These are phyloP conservation scores for Angomonas deanei DNA, from an alignment of 208 protist genomes.

Conservation along the genomic window DNA sequence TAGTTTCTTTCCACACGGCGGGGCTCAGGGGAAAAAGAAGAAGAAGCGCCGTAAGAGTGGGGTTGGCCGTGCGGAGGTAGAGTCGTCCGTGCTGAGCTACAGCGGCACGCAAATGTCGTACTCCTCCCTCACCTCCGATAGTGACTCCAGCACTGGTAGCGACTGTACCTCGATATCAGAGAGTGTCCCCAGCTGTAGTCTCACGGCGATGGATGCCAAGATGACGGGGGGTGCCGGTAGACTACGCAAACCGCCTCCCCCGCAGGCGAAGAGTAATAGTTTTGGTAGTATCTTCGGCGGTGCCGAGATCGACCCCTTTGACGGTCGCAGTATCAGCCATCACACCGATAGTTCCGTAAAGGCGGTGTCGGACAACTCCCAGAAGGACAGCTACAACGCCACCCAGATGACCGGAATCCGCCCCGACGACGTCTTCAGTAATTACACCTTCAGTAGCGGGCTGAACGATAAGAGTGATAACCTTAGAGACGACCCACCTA, in stretches of 20 bases:
- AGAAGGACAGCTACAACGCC: background rate
- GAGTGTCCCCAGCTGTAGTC: conserved; percentile 71
- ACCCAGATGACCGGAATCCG: background rate
- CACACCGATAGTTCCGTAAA: background rate
- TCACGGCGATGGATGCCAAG: conserved; percentile 17
- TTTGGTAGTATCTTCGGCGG: conserved; percentile 42
- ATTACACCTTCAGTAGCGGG: background rate
- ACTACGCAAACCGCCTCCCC: background rate
- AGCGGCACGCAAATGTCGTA: conserved; percentile 36
- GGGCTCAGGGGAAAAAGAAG: conserved; percentile 11
- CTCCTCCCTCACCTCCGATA: conserved; percentile 12
- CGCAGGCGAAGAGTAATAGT: conserved; percentile 19
- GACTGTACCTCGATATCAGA: conserved; percentile 47
- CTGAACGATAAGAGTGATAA: background rate
- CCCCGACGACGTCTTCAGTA: background rate
- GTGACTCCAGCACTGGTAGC: conserved; percentile 6
- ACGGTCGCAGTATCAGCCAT: background rate
- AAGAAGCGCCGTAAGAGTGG: conserved; percentile 20
- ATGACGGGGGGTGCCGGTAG: background rate
- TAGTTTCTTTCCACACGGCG: conserved; percentile 24
- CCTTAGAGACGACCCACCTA: background rate
- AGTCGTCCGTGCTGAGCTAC: conserved; percentile 35
- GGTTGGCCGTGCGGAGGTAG: conserved; percentile 6
- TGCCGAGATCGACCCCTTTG: conserved; percentile 27
- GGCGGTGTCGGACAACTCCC: background rate